Base-by-base conservation (phyloP, 1,284 basidiomycete species). In the Fomitopsis schrenkii region DNA sequence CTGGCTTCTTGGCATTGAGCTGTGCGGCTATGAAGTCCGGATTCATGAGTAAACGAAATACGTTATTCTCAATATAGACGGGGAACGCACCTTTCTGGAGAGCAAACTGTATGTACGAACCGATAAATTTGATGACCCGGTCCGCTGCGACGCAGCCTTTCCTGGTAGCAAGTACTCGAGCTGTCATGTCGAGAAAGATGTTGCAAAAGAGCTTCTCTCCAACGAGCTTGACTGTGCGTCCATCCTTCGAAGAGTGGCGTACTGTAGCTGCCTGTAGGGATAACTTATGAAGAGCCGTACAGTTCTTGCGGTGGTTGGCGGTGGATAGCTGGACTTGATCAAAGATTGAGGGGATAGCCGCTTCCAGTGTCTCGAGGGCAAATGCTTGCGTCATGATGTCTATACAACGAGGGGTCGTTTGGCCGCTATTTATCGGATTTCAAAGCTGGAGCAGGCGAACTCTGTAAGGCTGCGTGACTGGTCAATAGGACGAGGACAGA, bases 221-320 rank as follows among this genome's bases (percentile, higher is more conserved):
- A 1, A 85, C 79, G 3, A 90, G 79, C 64, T 84, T 86, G 52
- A 81, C 75, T 36, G 75, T 77, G 42, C 75, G 76, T 7, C 82
- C 80, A 60, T 79, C 76, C 14, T 77, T 77, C 44, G 80, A 71
- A 5, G 78, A 2, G 62, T 61, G 88, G 82, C 80, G 85, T 62
- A 89, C 74, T 1, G 74, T 66, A 0, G 84, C 79, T 33, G 86
- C 86, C 64, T 86, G 82, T 28, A 79, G 69, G 67, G 96, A 94
- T 40, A 95, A 73, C 71, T 94, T 93, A 76, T 90, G 83, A 0
- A 97, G 82, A 0, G 88, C 85, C 44, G 94, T 91, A 61, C 89
- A 84, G 74, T 97, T 96, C 80, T 97, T 97, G 58, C 87, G 83
- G 71, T 93, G 95, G 71, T 93, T 94, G 8, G 94, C 91, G 8